A percentile compares a stretch with the other conserved stretches of the same genome.
These are phyloP conservation scores for Saururus chinensis DNA, from an alignment of 164 flowering plant genomes.

Conservation along the genomic window DNA sequence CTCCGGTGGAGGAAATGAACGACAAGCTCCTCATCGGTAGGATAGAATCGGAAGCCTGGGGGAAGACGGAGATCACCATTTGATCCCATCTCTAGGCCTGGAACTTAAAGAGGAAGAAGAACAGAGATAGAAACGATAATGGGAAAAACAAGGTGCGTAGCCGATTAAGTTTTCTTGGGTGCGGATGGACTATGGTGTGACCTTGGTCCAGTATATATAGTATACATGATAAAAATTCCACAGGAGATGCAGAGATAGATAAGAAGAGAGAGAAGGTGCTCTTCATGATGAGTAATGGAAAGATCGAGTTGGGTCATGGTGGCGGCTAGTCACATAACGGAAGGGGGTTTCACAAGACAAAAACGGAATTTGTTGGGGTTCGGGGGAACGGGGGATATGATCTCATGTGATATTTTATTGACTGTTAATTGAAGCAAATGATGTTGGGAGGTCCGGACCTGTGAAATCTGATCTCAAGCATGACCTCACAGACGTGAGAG, in stretches of 20 bases:
- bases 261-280: constrained; percentile 15
- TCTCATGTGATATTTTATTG: neutral
- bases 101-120: neutral
- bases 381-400: constrained; percentile 7
- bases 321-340: constrained; percentile 1
- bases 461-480: too few species aligned
- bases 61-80: constrained; percentile 41
- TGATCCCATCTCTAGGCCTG: constrained; percentile 21
- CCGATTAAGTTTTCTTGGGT: too few species aligned
- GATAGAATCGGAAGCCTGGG: constrained; percentile 73
- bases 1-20: constrained; percentile 77
- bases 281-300: constrained; percentile 6
- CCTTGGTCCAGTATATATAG: neutral
- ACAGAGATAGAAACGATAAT: neutral
- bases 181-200: neutral
- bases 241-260: too few species aligned
- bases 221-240: neutral
- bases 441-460: too few species aligned
- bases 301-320: constrained; percentile 3
- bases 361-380: constrained; percentile 4
- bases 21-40: constrained; percentile 78
- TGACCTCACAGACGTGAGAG: too few species aligned
- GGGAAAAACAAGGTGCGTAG: neutral
- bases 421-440: neutral
- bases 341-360: neutral